Evolutionary conservation across 306 rosid species (phyloP).

Genomic region (apple (Malus domestica)): DNA sequence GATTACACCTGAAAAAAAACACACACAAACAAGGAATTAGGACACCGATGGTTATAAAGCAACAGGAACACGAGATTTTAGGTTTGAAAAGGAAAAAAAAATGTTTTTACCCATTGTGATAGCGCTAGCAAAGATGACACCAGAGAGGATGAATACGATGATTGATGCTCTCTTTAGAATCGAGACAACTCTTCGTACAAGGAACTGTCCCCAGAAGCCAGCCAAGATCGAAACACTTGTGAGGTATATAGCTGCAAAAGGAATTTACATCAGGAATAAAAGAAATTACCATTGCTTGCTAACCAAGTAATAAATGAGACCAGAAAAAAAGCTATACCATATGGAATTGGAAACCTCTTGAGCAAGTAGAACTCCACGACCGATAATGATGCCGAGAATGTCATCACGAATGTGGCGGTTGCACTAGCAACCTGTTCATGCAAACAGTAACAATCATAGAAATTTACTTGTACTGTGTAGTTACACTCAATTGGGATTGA

Average conservation of each 20-base stretch:
- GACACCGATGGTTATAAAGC: not conserved
- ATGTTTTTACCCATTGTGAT: slow-evolving; percentile 67
- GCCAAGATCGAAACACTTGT: slow-evolving; percentile 56
- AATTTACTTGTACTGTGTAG: not conserved
- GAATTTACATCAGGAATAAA: not conserved
- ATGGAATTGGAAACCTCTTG: slow-evolving; percentile 80
- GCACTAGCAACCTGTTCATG: slow-evolving; percentile 80
- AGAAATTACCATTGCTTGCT: not conserved
- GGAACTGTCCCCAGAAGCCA: slow-evolving; percentile 78
- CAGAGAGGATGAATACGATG: slow-evolving; percentile 80
- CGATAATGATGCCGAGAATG: slow-evolving; percentile 77
- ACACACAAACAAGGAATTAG: not conserved
- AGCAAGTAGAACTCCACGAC: slow-evolving; percentile 82
- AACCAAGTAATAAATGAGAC: not conserved
- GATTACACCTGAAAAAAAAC: slow-evolving; percentile 44
- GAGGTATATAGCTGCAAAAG: slow-evolving; percentile 64
- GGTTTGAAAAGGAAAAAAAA: not conserved
- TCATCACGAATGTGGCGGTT: slow-evolving; percentile 88
- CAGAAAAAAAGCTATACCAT: slow-evolving; percentile 34
- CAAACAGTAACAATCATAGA: not conserved
- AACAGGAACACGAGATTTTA: not conserved
- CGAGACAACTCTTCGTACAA: slow-evolving; percentile 49
- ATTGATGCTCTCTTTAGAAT: slow-evolving; percentile 63
- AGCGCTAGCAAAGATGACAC: slow-evolving; percentile 77
- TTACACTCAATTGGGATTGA: not conserved